Evolutionary conservation across 371 early-diverging fungal genomes (phyloP), one percentile per base, ranked within the genome.

Genomic region (Mucor plumbeus): DNA sequence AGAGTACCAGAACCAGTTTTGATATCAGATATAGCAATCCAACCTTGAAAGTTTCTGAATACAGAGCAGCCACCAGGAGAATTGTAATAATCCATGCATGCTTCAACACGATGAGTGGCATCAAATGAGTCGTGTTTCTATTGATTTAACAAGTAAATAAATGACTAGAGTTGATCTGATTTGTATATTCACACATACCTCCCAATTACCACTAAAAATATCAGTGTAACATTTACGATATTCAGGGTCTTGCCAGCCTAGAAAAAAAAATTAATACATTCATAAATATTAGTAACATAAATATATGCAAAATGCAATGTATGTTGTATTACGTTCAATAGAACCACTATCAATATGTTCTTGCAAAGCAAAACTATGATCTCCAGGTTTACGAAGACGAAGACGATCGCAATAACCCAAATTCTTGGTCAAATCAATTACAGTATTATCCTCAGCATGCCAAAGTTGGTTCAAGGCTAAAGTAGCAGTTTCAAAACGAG

Each of bases 21-120:
- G 26, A 79, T 77, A 7, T 72, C 64, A 7, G 74, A 71, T n/a
- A 82, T 69, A 11, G 79, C 75, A 13, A 81, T 33, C 79, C 82
- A 81, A 13, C 82, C 82, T 70, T 81, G 82, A 55, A 81, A 77
- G 19, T 69, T 71, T 21, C 82, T 64, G 60, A 79, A 82, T 50
- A 82, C 78, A n/a, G 78, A 79, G 33, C 78, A 74, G 7, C 79
- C 77, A 31, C 74, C 77, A 47, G 71, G 65, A 26, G 70, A 61
- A 48, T 75, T 61, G 19, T 82, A 82, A 6, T 77, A 59, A 41
- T 79, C 76, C 82, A 77, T 77, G 14, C 64, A 53, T 9, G 82
- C 82, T 53, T 69, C 69, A 36, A 77, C 69, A 54, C 79, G 69
- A 40, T 81, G 82, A 0, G 82, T 81, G 14, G 71, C 78, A 68